Evolutionary conservation across 2,329 filamentous ascomycete species (phyloP), one percentile per base, ranked within the genome.

Genomic region (Fusarium sp.): DNA sequence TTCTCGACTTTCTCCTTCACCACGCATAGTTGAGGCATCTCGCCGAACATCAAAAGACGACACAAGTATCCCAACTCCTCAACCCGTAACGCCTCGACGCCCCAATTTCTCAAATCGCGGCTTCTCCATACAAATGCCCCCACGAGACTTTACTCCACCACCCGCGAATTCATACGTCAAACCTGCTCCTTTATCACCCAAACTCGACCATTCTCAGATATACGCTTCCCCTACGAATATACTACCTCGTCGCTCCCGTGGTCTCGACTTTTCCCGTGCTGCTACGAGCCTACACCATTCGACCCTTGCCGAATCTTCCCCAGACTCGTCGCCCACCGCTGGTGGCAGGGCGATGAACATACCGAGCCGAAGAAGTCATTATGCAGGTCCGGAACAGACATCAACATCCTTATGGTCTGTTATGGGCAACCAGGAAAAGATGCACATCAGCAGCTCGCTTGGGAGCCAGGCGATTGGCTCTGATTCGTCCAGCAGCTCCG

Each of bases 261-360:
- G 95, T 42, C 84, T 97, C 64, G 95, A 98, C 80, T 98, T 97
- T 79, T 95, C 95, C 40, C 88, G 95, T 71, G 94, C 94, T 12
- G 96, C 93, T 66, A 97, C 95, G 12, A 97, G 94, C 77, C 85
- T 99, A 23, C 96, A 98, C 80, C 96, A 98, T 79, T 97, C 95
- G 16, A 98, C 92, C 1, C 86, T 98, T 10, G 94, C 95, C 57
- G 93, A 97, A 72, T 92, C 92, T 1, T 96, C 92, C 7, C 94
- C 94, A 5, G 94, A 97, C 77, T 96, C 93, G 0, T 97, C 94
- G 1, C 96, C 96, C 1, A 94, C 91, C 13, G 90, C 96, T 56
- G 89, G 90, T 53, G 89, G 91, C 37, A 80, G 83, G 67, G 88
- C 85, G 28, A 87, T 90, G 83, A 88, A 86, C 73, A 90, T 90